Evolutionary conservation across 805 yeast species (phyloP), one percentile per base, ranked within the genome.

Genomic region (Lachancea mirantina): DNA sequence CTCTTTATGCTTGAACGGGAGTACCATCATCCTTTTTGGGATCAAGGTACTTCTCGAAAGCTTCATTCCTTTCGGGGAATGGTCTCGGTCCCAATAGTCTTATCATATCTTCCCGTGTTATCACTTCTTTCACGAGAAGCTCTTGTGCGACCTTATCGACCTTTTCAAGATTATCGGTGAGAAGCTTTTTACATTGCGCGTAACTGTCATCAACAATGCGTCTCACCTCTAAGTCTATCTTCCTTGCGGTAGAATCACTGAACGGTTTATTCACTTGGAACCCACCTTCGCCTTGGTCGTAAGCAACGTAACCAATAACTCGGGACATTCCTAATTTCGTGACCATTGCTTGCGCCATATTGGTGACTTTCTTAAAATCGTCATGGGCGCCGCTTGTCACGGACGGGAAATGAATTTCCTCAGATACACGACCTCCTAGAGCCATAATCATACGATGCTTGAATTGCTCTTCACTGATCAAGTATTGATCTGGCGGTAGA

Each of bases 331-430:
- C 99, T 50, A 85, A 72, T 41, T 78, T 74, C 27, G 89, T 73
- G 15, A 94, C 95, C 98, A 92, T 92, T 17, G 81, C 74, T 29
- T 79, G 82, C 1, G 97, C 97, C 74, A 92, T 84, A 37, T 76
- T 76, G 0, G 97, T 89, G 14, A 92, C 95, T 58, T 92, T 92
- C 57, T 89, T 84, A 67, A 92, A 88, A 59, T 92, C 99, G 52
- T 92, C 96, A 14, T 87, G 77, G 0, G 96, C 98, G 38, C 99
- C 98, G 35, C 94, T 78, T 5, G 97, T 88, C 7, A 92, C 94
- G n/a, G 88, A 76, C 13, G 75, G 70, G 53, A 92, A 92, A 55
- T 89, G 87, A 30, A 92, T 61, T 61, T 94, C 98, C 61, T 92
- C 99, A 23, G 94, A 77, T 13, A 92, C 96, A 48, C 99, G 74